Base-by-base conservation (phyloP, 768 basidiomycete species). In the Glaciozyma antarctica region DNA sequence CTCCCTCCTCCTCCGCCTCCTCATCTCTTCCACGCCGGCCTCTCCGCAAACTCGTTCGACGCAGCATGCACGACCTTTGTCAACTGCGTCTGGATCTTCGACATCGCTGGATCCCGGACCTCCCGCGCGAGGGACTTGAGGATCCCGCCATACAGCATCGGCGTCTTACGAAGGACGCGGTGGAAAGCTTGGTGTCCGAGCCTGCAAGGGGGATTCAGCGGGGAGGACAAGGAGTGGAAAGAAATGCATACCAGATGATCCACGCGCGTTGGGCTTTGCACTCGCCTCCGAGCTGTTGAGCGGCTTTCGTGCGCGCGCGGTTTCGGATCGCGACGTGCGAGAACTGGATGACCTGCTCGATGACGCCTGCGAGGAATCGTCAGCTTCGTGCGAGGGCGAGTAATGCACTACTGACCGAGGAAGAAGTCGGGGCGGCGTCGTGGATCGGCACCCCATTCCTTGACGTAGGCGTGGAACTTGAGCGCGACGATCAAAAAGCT, bases 401-500 rank as follows among this genome's bases (percentile, higher is more conserved):
- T 3, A 44, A n/a, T n/a, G n/a, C 75, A 3, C 1, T 1, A 58
- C 81, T 60, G 70, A 88, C 88, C 78, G 47, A 79, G 76, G 56
- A 89, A 76, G 69, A 88, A 88, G 22, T 73, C 72, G 73, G 38
- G 26, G n/a, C 67, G 66, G 16, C 72, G 24, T 28, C 26, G 32
- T 1, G 60, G 47, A 8, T 70, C 67, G 0, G 61, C n/a, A 10
- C 67, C 64, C 74, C 76, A 76, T 19, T 69, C 69, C 44, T 81
- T 80, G 43, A 97, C 78, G 74, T 97, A 95, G 60, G 82, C 81
- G 65, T 89, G 85, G 81, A 90, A 87, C 78, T 89, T 94, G 81
- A 91, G 85, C 0, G 88, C 89, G 4, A 84, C 81, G 51, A 95
- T 76, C 38, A 88, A 76, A 73, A 92, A 87, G 72, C 86, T 88